A percentile compares a stretch with the other conserved stretches of the same genome.
Conservation (phyloP, 208 protist genomes). For the Crithidia acanthocephali region DNA sequence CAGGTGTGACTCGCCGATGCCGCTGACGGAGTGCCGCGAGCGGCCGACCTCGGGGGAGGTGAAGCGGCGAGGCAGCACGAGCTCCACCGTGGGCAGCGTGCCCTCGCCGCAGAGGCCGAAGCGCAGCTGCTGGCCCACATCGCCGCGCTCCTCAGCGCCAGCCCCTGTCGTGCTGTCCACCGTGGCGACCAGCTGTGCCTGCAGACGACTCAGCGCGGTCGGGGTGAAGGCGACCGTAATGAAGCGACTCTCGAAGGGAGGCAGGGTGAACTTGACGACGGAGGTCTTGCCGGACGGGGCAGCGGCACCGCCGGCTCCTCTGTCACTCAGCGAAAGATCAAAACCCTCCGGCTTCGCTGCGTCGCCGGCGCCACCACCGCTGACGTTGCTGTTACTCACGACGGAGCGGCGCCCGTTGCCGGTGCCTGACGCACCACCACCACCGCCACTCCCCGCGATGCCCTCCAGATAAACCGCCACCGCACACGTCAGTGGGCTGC, state of each 20-base stretch:
- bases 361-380: constrained; percentile 2
- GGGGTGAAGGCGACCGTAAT: constrained; percentile 94
- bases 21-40: neutral
- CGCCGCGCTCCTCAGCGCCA: constrained; percentile 44
- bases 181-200: constrained; percentile 88
- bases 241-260: constrained; percentile 96
- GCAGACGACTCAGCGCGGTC: constrained; percentile 74
- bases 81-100: constrained; percentile 91
- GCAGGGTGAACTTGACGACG: constrained; percentile 66
- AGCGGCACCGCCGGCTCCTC: neutral
- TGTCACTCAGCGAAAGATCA: constrained; percentile 48
- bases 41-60: constrained; percentile 7
- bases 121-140: constrained; percentile 44
- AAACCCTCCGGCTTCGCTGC: constrained; percentile 52
- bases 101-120: constrained; percentile 95
- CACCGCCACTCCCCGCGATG: constrained; percentile 11
- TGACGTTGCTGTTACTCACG: constrained; percentile 2
- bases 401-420: constrained; percentile 17
- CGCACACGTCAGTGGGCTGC: constrained; percentile 89
- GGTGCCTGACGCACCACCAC: constrained; percentile 30
- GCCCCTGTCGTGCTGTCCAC: constrained; percentile 78
- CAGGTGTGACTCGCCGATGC: constrained; percentile 14
- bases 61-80: constrained; percentile 61
- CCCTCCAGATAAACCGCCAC: constrained; percentile 74
- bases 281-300: constrained; percentile 2